Base-by-base conservation (phyloP, 1,284 basidiomycete genomes). In the Flammula alnicola region DNA sequence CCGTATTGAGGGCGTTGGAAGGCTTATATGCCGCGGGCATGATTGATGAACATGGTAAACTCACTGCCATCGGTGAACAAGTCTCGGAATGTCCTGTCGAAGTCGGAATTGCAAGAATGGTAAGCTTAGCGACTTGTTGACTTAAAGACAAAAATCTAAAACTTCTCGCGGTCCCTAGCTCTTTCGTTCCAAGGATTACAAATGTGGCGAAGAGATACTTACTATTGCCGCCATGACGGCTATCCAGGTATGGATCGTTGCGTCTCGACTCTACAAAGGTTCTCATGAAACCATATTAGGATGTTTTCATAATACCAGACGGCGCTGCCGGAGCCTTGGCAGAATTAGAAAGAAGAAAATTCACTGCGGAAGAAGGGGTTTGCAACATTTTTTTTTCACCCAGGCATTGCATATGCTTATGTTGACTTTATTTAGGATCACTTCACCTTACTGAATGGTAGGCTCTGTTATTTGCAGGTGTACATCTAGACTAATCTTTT, bases 361-460 rank as follows among this genome's bases (percentile, higher is more conserved):
- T 99, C 62, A 96, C 93, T 0, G 94, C 95, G 0, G 93, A 97
- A 69, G 95, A 99, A 81, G 97, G 97, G 57, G 92, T 92, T 52
- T 63, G 80, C 67, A 54, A 14, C 36, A 31, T 47, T 60, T 51
- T 38, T 35, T 6, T 42, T 17, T 11, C 3, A 3, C 19, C 17
- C 11, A 5, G 5, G 12, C 14, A 16, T 20, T 14, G 17, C 22
- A 26, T 38, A 19, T 38, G 25, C 36, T 53, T 8, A 50, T 33
- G 47, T 14, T 44, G 25, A 48, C 39, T 10, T 20, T 3, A 19
- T 19, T n/a, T 25, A 63, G 61, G 61, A 63, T 35, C 61, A 63
- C 33, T 59, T 63, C 31, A 61, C 59, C 9, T 32, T 63, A 16
- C 44, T 63, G 22, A 63, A 63, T 42, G 58, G 61, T 60, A 33